Evolutionary conservation across 2,329 filamentous ascomycete genomes (phyloP), one percentile per base, ranked within the genome.

Genomic region (Colletotrichum sp.): DNA sequence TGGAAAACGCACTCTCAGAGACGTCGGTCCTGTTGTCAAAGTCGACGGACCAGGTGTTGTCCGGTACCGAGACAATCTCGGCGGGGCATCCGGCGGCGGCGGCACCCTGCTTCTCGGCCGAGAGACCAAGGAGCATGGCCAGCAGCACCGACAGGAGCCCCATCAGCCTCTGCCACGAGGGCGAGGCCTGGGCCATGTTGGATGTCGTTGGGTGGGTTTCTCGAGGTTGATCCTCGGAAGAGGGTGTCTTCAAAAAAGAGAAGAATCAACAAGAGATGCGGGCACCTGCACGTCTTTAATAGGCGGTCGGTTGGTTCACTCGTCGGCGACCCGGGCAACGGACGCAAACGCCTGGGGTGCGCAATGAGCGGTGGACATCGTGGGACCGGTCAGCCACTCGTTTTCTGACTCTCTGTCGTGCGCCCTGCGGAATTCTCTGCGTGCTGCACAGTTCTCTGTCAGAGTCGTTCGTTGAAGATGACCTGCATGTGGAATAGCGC

Each of bases 81-180:
- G 73, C 69, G 69, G 69, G 43, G 63, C 73, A 68, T 30, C 63
- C 43, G 56, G 69, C 34, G 63, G 38, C 73, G 24, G 63, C 73
- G 36, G 73, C 73, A 68, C 63, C 69, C 16, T 75, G 63, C 58
- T 55, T 43, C 64, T 71, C 69, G 43, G 70, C 48, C 64, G 73
- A 73, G 18, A 64, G 69, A 58, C 73, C 64, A 48, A 73, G 43
- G n/a, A 75, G 34, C 73, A 75, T 58, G 34, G 73, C 64, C 69
- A 75, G 70, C 32, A 75, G 73, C 73, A 75, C 73, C 58, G 69
- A 69, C 58, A 75, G 64, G 55, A 75, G 70, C 69, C 69, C 73
- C 48, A 75, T 26, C 70, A 75, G 73, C 64, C 73, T 75, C 36
- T 73, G 73, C 73, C 73, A 75, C 28, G 73, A 52, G 52, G 70